Evolutionary conservation across 1,284 basidiomycete genomes (phyloP).

Genomic region (Cryptococcus hybrid): DNA sequence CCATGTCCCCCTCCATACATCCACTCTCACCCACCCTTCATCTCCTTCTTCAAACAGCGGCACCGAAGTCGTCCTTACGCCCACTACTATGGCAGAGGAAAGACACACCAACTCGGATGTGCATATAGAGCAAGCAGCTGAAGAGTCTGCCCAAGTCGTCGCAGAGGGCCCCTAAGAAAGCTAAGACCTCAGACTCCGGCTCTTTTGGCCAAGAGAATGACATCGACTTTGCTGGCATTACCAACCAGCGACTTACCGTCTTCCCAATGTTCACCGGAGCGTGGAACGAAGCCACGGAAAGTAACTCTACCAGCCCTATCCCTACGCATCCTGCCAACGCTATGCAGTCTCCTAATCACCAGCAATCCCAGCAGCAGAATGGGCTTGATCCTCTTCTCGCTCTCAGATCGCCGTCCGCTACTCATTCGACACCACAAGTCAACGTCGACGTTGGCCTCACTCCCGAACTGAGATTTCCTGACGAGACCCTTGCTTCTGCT

Average conservation of each 20-base stretch:
- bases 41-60: neutral
- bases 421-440: neutral
- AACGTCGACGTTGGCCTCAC: slow-evolving; percentile 1
- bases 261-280: neutral
- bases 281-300: neutral
- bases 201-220: too few relatives aligned
- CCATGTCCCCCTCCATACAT: neutral
- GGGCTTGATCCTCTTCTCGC: neutral
- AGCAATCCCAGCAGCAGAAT: neutral
- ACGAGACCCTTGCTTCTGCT: slow-evolving; percentile 34
- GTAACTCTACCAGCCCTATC: neutral
- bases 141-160: too few relatives aligned
- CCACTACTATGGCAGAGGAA: too few relatives aligned
- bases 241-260: neutral
- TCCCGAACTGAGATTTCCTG: slow-evolving; percentile 33
- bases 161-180: too few relatives aligned
- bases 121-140: too few relatives aligned
- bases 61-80: too few relatives aligned
- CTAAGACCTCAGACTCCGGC: too few relatives aligned
- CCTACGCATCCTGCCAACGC: neutral
- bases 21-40: neutral
- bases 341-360: neutral
- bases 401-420: neutral
- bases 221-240: too few relatives aligned
- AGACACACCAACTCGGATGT: too few relatives aligned